Base-by-base conservation (phyloP, 2,329 filamentous ascomycete genomes). In the Botrytis tulipae region DNA sequence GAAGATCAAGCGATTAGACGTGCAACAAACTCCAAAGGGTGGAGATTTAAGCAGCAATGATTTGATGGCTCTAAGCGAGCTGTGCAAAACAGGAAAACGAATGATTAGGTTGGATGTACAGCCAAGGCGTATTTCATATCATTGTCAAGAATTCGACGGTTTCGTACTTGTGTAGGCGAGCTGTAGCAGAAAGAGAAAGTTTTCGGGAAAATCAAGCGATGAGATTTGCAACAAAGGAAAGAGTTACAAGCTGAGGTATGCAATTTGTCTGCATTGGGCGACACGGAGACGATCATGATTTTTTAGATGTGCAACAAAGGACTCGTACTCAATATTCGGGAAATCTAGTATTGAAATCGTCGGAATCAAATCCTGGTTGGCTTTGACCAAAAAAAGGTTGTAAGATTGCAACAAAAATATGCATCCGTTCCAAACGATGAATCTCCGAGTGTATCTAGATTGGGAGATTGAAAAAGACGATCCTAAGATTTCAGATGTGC, bases 1-100 rank as follows among this genome's bases (percentile, higher is more conserved):
- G 69, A 46, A 72, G 61, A 70, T 70, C 54, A 70, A 62, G 51
- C 68, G 40, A 46, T 62, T 35, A 70, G 68, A 37, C 35, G 25
- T 62, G 68, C 68, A 70, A 70, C 68, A 62, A 70, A 46, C 12
- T 4, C 18, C 7, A 20, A 29, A 37, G 40, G 37, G 35, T 25
- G 71, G 32, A 37, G 32, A 25, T 48, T 18, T 25, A 42, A 60
- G 20, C 5, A 44, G 46, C 18, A 60, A 32, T 60, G 37, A 48
- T 51, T 51, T n/a, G 18, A 32, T 42, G 29, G n/a, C 10, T 57
- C 18, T 42, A 68, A 51, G 48, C 66, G 66, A 68, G 66, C 10
- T 22, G 37, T 57, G 66, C 29, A 32, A 32, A 57, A 25, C 3
- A 29, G 63, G 32, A 42, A 61, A 61, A 51, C 51, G 44, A 57